These are phyloP conservation scores for Celoporthe dispersa DNA, from an alignment of 2,329 filamentous ascomycete genomes.

Conservation along the genomic window DNA sequence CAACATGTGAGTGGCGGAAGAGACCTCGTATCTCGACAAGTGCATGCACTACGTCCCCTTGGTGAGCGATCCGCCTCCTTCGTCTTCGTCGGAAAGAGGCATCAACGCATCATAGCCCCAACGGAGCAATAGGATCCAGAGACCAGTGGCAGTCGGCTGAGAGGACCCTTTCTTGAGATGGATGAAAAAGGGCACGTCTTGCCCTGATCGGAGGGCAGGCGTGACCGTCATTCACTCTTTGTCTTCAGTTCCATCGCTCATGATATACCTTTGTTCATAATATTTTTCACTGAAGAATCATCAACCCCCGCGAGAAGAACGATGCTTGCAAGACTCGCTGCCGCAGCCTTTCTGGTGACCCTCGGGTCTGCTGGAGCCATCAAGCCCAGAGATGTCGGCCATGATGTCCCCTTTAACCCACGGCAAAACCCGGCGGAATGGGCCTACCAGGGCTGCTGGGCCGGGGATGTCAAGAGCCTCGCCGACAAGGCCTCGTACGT, in stretches of 20 bases:
- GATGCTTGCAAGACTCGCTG: not conserved
- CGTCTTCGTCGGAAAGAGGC: not conserved
- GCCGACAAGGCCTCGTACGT: not conserved
- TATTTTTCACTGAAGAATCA: not conserved
- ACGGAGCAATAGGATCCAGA: not conserved
- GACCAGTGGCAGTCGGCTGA: not conserved
- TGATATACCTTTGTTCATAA: not conserved
- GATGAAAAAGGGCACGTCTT: not conserved
- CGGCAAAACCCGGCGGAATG: not conserved
- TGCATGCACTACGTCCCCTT: not conserved
- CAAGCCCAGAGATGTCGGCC: not conserved
- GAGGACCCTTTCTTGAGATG: not conserved
- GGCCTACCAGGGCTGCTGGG: slow-evolving; percentile 14
- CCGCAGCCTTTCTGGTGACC: not conserved
- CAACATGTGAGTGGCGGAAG: not conserved
- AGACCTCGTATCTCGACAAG: not conserved
- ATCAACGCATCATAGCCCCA: slow-evolving; percentile 1
- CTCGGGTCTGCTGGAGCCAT: not conserved
- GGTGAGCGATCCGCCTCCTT: not conserved
- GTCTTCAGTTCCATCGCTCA: not conserved
- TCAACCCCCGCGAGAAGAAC: not conserved
- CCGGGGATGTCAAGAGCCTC: not conserved
- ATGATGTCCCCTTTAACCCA: too few relatives aligned
- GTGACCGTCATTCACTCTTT: not conserved
- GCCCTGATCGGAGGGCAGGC: not conserved